phyloP scores from a whole-genome alignment of 495 filamentous ascomycete species.

The Talaromyces liani region DNA sequence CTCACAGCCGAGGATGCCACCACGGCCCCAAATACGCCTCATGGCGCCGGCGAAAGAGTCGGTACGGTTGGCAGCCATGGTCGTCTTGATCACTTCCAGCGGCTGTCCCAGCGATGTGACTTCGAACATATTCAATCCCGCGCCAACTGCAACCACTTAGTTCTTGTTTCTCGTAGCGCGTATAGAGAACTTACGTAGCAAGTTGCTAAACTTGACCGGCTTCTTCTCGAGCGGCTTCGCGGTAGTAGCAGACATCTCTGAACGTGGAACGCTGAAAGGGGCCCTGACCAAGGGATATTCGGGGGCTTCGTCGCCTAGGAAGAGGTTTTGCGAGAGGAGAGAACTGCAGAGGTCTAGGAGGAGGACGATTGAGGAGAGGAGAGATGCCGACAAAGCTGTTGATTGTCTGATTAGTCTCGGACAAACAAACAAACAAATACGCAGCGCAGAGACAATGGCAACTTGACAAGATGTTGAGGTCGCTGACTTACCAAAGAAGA shows the following conservation, averaged over 20 bases:
- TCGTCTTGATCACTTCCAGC: slow-evolving; percentile 98
- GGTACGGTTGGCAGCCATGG: slow-evolving; percentile 92
- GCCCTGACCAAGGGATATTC: slow-evolving; percentile 87
- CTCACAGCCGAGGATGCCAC: slow-evolving; percentile 93
- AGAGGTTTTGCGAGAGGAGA: background rate
- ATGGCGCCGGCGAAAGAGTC: slow-evolving; percentile 81
- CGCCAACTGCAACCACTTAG: slow-evolving; percentile 54
- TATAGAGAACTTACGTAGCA: slow-evolving; percentile 55
- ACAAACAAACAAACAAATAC: background rate
- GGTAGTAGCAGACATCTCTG: slow-evolving; percentile 43
- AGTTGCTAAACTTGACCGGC: slow-evolving; percentile 98
- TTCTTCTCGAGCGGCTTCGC: slow-evolving; percentile 81
- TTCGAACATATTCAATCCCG: slow-evolving; percentile 97
- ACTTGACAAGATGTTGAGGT: background rate
- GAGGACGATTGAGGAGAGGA: background rate
- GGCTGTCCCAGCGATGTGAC: slow-evolving; percentile 91
- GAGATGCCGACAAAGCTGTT: background rate
- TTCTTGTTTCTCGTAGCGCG: background rate
- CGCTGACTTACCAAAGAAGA: background rate
- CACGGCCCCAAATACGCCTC: slow-evolving; percentile 83
- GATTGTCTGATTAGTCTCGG: background rate
- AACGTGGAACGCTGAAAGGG: slow-evolving; percentile 45
- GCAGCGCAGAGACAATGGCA: background rate
- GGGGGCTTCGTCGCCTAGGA: slow-evolving; percentile 7
- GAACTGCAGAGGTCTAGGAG: background rate